Evolutionary conservation across 108 stramenopile genomes (phyloP), one percentile per base, ranked within the genome.

Genomic region (Nannochloropsis gaditana): DNA sequence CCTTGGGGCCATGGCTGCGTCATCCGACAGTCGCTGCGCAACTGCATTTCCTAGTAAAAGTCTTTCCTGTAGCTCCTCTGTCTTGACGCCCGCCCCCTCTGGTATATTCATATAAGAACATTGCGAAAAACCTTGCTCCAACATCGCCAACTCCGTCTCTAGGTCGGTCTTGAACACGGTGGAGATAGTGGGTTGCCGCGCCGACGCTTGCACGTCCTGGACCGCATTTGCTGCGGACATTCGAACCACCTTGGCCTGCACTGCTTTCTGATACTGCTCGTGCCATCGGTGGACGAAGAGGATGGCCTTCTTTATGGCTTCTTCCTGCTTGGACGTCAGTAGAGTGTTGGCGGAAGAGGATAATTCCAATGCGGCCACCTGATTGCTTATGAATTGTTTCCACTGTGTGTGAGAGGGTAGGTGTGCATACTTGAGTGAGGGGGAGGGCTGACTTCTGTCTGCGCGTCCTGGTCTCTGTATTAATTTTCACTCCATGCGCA

Each of bases 211-310:
- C 31, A 31, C 0, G 31, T 31, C 31, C 31, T 31, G 31, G 31
- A 31, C 31, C 31, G 31, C 31, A 31, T 31, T 31, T 31, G 31
- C 31, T 31, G 31, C 31, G 31, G 31, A 31, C 31, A 31, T 73
- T 73, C n/a, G 59, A n/a, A 6, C 59, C 59, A n/a, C n/a, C 19
- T 6, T 73, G 59, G 8, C 31, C 31, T 31, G 31, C 31, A 31
- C 59, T 73, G 59, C 59, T 73, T 73, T 73, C 3, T 73, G 8
- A n/a, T 73, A 73, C n/a, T 73, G 59, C n/a, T 73, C 59, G 59
- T 73, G 15, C 59, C 59, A 73, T 73, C n/a, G 15, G 15, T 73
- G 59, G n/a, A 73, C 59, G 59, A 73, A 73, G 59, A n/a, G 59
- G 59, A 73, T 73, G 15, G 59, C 59, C 6, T 73, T 73, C 5